These are phyloP conservation scores for Primulina eburnea DNA, from an alignment of 257 asterid genomes.

Conservation along the genomic window DNA sequence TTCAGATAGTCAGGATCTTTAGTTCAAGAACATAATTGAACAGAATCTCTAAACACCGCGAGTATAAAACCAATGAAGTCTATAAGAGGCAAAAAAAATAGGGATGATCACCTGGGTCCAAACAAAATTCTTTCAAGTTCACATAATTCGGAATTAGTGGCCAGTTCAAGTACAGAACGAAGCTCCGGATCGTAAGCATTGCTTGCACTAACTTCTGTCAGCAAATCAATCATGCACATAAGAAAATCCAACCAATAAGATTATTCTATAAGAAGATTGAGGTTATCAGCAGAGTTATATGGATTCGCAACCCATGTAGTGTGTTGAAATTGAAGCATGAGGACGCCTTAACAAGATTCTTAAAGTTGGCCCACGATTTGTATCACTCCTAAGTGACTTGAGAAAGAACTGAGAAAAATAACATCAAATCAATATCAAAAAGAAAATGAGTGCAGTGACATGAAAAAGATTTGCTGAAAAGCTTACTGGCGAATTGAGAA, in stretches of 20 bases:
- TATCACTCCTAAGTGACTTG: conserved; percentile 17
- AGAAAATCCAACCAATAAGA: background rate
- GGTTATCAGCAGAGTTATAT: conserved; percentile 17
- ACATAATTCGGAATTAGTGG: conserved; percentile 77
- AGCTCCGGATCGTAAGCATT: conserved; percentile 67
- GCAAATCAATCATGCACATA: conserved; percentile 12
- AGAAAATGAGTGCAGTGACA: background rate
- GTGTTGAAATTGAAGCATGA: conserved; percentile 42
- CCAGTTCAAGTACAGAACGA: conserved; percentile 73
- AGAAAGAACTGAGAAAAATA: conserved; percentile 26
- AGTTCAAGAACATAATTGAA: background rate
- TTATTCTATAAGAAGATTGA: background rate
- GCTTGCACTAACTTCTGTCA: conserved; percentile 40
- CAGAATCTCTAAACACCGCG: background rate
- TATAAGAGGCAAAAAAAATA: background rate
- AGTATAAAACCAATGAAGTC: background rate
- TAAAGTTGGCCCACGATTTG: conserved; percentile 27
- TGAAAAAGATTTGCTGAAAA: conserved; percentile 9
- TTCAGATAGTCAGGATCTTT: background rate
- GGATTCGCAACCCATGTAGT: conserved; percentile 35
- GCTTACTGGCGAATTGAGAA: conserved; percentile 31
- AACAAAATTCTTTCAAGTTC: conserved; percentile 79
- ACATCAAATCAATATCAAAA: conserved; percentile 3
- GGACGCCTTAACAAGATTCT: conserved; percentile 36
- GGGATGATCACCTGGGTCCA: conserved; percentile 70